Evolutionary conservation across 805 yeast species (phyloP), one percentile per base, ranked within the genome.

Genomic region (Pichia deserticola): DNA sequence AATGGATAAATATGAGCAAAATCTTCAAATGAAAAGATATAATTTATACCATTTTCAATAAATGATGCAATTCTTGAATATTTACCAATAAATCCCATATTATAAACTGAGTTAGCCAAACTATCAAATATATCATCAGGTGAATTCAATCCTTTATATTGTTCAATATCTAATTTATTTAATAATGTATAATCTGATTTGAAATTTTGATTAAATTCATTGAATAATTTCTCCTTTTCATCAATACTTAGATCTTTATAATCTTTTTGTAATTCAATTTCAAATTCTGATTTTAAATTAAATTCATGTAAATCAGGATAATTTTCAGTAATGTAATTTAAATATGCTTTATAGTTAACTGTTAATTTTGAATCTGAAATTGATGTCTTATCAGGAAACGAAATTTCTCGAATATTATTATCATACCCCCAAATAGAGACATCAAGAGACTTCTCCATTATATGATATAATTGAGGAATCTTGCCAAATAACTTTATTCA

Each of bases 1-100:
- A 51, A 54, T 6, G 54, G 53, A 20, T 47, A 47, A 13, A 54
- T 35, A 36, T 49, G 53, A 34, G 48, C 40, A 44, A 51, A 54
- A 13, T 51, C 51, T 20, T 42, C 20, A 29, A 51, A 54, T 20
- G 42, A 46, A 25, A 51, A 44, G 6, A 50, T 25, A 38, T 40
- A 54, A 20, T 47, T 44, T 13, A 25, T 27, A 6, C 48, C 50
- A 13, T 36, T 11, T 39, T 51, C 54, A 11, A 54, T 25, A 10
- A 13, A n/a, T n/a, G 46, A 27, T 10, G 53, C 52, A n/a, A 49
- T 33, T 20, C 52, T 42, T 34, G 54, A 40, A 47, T 54, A 54
- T 15, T 28, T 37, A 4, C 53, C 53, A 20, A 51, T 42, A 38
- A 35, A 51, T 7, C 53, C 53, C 51, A 49, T 47, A 20, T 34